Evolutionary conservation across 352 stramenopile species (phyloP).

Genomic region (Phytophthora capsici): DNA sequence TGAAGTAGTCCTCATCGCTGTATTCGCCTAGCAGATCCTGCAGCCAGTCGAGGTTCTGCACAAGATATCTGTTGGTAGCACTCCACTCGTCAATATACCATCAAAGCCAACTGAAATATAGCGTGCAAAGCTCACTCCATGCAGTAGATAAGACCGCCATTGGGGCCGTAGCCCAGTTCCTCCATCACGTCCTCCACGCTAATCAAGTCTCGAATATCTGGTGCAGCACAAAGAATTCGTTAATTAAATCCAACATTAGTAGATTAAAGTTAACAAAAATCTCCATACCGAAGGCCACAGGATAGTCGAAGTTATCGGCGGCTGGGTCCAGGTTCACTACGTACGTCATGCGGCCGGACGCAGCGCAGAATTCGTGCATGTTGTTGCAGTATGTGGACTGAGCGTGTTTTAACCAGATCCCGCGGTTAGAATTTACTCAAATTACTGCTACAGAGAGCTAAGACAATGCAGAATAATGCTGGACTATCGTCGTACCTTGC

Average conservation of each 20-base stretch:
- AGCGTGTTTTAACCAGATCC: conserved; percentile 7
- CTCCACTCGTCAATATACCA: conserved; percentile 2
- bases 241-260: conserved; percentile 17
- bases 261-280: conserved; percentile 9
- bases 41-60: conserved; percentile 97
- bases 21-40: conserved; percentile 92
- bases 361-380: conserved; percentile 92
- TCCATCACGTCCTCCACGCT: conserved; percentile 98
- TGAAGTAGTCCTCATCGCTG: conserved; percentile 96
- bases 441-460: conserved; percentile 12
- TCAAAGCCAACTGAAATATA: neutral
- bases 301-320: conserved; percentile 91
- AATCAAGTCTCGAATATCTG: conserved; percentile 95
- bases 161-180: conserved; percentile 96
- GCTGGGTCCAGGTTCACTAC: conserved; percentile 98
- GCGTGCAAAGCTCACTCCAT: conserved; percentile 94
- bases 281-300: conserved; percentile 83
- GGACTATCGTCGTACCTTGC: conserved; percentile 68
- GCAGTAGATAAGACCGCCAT: conserved; percentile 98
- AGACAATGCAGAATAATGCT: neutral
- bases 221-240: conserved; percentile 17
- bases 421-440: conserved; percentile 14
- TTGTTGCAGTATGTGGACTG: conserved; percentile 94
- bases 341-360: conserved; percentile 88
- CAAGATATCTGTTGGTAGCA: conserved; percentile 65